These are phyloP conservation scores for Paramecium primaurelia DNA, from an alignment of 73 alveolate species.

Conservation along the genomic window DNA sequence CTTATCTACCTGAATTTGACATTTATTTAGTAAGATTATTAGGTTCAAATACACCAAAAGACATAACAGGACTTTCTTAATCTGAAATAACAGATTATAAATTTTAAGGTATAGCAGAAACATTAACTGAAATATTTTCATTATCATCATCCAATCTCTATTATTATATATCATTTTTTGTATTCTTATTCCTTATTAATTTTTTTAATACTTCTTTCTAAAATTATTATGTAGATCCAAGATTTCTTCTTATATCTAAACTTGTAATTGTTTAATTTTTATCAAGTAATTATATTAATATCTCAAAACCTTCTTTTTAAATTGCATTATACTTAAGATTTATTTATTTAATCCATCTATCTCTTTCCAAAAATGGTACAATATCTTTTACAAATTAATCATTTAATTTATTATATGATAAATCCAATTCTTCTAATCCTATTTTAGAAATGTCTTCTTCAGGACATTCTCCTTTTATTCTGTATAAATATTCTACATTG, in stretches of 20 bases:
- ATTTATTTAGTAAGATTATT: not conserved
- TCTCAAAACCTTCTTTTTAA: slow-evolving; percentile 1
- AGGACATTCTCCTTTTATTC: not conserved
- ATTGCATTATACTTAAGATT: not conserved
- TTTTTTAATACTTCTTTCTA: not conserved
- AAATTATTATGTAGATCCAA: not conserved
- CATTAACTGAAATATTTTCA: slow-evolving; percentile 24
- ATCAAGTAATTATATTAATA: not conserved
- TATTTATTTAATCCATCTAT: slow-evolving; percentile 18
- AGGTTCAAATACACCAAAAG: slow-evolving; percentile 33
- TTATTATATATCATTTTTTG: not conserved
- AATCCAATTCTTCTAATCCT: not conserved
- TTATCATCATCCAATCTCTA: not conserved
- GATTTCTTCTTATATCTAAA: not conserved
- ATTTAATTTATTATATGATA: not conserved
- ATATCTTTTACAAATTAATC: slow-evolving; percentile 25
- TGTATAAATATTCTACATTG: not conserved
- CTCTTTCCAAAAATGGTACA: not conserved
- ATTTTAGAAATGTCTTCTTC: slow-evolving; percentile 27
- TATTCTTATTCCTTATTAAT: not conserved
- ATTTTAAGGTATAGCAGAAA: slow-evolving; percentile 15
- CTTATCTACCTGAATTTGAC: not conserved
- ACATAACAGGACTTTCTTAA: slow-evolving; percentile 38
- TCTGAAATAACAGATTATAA: not conserved
- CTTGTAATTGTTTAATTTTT: not conserved